Evolutionary conservation across 2,329 filamentous ascomycete species (phyloP), one percentile per base, ranked within the genome.

Genomic region (Cadophora sp.): DNA sequence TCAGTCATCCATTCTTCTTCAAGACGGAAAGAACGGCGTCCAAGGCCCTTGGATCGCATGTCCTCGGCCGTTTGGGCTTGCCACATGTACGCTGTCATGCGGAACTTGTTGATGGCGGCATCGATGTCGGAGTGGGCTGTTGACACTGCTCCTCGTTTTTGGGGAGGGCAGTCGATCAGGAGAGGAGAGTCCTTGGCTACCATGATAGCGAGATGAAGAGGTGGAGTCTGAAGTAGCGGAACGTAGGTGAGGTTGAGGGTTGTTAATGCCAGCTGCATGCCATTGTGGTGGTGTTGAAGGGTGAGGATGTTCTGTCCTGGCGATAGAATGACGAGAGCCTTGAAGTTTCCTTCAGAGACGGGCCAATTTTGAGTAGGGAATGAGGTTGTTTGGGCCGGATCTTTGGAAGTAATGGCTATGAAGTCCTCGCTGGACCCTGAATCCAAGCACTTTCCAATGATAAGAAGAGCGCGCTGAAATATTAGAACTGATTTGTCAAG

Each of bases 31-130:
- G 88, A 90, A 63, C 91, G 85, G 59, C 91, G 84, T 11, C 89
- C 89, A 70, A 93, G 89, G 29, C 87, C 87, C 73, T 91, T 87
- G 61, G 86, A 83, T 70, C 88, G 89, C 87, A 93, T 90, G 74
- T 93, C 90, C 75, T 93, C 91, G 26, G 89, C 90, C 1, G 90
- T 92, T 67, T 92, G 90, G 26, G 91, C 90, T 76, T 93, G 91
- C 90, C 91, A 92, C 66, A 93, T 84, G 77, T 92, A 92, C 27
- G 90, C 91, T 24, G 90, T 86, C 85, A 91, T 91, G 64, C 90
- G 85, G 73, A 91, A 90, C 76, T 93, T 93, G 73, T 86, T 84
- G 62, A 91, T 84, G 1, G 91, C 90, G 22, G 86, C 86, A 31
- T 90, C 85, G 22, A 92, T 76, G 12, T 83, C 87, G 4, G 78